Percentiles rank a stretch among this genome's conserved stretches.
These are phyloP conservation scores for Escallonia rubra DNA, from an alignment of 129 eudicot species.

Conservation along the genomic window DNA sequence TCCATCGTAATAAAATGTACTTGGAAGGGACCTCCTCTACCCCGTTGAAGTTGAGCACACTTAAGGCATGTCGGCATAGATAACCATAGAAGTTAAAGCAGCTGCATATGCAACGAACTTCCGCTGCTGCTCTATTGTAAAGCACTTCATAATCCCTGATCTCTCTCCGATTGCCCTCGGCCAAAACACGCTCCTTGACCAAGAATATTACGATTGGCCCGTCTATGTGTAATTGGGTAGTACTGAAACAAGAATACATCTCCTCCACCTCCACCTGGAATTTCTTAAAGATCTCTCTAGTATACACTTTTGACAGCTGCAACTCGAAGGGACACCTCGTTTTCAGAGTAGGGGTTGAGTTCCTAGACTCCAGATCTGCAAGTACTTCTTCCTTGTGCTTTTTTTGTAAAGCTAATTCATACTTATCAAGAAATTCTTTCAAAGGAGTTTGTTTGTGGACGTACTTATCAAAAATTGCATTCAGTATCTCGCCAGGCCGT, in stretches of 20 bases:
- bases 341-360: constrained; percentile 41
- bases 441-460: constrained; percentile 88
- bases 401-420: constrained; percentile 75
- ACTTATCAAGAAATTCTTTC: constrained; percentile 91
- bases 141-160: constrained; percentile 71
- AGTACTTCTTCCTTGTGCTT: constrained; percentile 72
- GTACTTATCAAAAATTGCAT: constrained; percentile 58
- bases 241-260: constrained; percentile 90
- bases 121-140: constrained; percentile 65
- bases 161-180: constrained; percentile 69
- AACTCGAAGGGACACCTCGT: constrained; percentile 77
- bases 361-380: constrained; percentile 74
- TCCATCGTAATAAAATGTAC: constrained; percentile 71
- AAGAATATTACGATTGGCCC: constrained; percentile 62
- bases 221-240: constrained; percentile 74
- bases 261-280: constrained; percentile 91
- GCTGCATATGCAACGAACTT: constrained; percentile 86
- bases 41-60: constrained; percentile 81
- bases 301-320: constrained; percentile 74
- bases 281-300: constrained; percentile 54
- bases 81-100: constrained; percentile 82
- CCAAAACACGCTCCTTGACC: constrained; percentile 74
- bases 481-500: constrained; percentile 45
- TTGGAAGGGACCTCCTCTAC: constrained; percentile 74
- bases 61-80: constrained; percentile 74